These are phyloP conservation scores for Gyromitra esculenta DNA, from an alignment of 2,329 filamentous ascomycete species.

Conservation along the genomic window DNA sequence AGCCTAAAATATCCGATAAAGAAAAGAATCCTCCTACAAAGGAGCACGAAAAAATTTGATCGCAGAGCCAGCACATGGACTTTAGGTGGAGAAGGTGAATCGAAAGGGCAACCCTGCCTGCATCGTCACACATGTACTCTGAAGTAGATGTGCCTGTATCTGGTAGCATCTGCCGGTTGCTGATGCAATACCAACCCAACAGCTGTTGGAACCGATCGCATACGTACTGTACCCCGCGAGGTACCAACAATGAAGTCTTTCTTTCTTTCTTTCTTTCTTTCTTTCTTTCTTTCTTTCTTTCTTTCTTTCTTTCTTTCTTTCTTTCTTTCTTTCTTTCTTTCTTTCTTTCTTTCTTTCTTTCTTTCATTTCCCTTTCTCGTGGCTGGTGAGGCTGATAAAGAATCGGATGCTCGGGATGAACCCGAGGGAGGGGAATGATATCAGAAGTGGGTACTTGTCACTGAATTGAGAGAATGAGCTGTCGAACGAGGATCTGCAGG, in stretches of 20 bases:
- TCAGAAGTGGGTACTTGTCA: background rate
- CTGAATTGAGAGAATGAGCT: background rate
- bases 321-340: background rate
- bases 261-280: background rate
- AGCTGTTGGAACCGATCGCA: conserved; percentile 9
- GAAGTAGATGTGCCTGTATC: conserved; percentile 1
- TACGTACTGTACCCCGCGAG: conserved; percentile 25
- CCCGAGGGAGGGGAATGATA: conserved; percentile 3
- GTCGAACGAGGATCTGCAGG: background rate
- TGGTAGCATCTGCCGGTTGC: conserved; percentile 21
- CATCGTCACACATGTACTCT: conserved; percentile 1
- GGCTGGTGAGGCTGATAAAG: conserved; percentile 4
- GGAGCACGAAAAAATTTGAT: background rate
- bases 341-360: background rate
- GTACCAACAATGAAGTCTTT: conserved; percentile 19
- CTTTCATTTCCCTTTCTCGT: background rate
- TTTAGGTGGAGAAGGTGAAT: background rate
- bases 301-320: no score
- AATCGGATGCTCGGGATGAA: background rate
- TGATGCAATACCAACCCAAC: conserved; percentile 1
- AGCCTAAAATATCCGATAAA: background rate
- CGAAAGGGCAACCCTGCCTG: background rate
- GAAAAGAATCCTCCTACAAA: background rate
- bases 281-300: no score
- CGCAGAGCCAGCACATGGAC: conserved; percentile 15